A percentile compares a stretch with the other conserved stretches of the same genome.
These are phyloP conservation scores for Poteriospumella lacustris DNA, from an alignment of 108 stramenopile species.

Conservation along the genomic window DNA sequence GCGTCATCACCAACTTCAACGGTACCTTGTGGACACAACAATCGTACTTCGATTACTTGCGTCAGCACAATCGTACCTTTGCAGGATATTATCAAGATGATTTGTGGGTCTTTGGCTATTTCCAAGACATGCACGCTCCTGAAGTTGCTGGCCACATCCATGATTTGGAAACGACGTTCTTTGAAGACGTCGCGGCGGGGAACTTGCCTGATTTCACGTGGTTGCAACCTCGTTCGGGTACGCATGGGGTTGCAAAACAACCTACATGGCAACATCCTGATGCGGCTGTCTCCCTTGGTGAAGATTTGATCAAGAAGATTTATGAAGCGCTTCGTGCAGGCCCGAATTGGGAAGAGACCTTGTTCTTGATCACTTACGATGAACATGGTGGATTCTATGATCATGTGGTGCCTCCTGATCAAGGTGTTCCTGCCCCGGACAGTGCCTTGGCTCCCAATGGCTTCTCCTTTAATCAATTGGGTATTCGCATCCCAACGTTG, in stretches of 20 bases:
- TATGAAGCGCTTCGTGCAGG: conserved; percentile 24
- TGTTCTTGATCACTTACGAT: conserved; percentile 33
- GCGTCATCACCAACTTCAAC: conserved; percentile 15
- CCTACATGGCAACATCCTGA: too few relatives aligned
- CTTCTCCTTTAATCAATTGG: conserved; percentile 13
- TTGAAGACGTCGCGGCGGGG: not conserved
- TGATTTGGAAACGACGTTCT: too few relatives aligned
- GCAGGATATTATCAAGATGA: not conserved
- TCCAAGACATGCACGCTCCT: too few relatives aligned
- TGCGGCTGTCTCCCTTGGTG: conserved; percentile 2
- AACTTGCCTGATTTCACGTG: not conserved
- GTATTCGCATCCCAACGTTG: conserved; percentile 13
- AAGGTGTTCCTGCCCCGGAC: not conserved
- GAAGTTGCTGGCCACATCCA: too few relatives aligned
- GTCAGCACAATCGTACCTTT: not conserved
- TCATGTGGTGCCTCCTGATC: conserved; percentile 23
- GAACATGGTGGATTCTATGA: conserved; percentile 35
- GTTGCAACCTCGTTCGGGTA: too few relatives aligned
- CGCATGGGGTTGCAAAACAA: too few relatives aligned
- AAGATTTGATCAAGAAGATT: conserved; percentile 7
- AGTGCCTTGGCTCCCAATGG: too few relatives aligned
- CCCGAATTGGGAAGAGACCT: conserved; percentile 20
- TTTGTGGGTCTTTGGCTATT: not conserved
- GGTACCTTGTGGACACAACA: not conserved
- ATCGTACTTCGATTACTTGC: not conserved